Evolutionary conservation across 2,329 filamentous ascomycete genomes (phyloP), one percentile per base, ranked within the genome.

Genomic region (Cercospora zeina): DNA sequence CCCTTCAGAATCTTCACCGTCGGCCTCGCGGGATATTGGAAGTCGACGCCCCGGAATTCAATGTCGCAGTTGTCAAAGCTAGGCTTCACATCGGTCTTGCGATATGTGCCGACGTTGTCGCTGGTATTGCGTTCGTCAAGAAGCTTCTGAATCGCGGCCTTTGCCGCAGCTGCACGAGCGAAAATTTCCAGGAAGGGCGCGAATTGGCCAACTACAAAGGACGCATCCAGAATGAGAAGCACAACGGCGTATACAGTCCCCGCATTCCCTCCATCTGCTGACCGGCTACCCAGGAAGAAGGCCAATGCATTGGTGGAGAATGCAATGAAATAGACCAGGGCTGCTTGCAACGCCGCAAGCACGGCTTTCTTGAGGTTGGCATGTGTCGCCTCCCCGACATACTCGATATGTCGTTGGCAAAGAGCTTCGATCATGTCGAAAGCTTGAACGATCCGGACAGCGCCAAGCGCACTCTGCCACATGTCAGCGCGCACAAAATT

Each of bases 261-360:
- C 10, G 80, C 80, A 87, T 81, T 56, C 81, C 81, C 36, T 77
- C 79, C 24, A 27, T 27, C 24, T 27, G 24, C 24, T 27, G 24
- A 27, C 24, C 24, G 24, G 65, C 84, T 86, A 53, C 87, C 87
- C 71, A 88, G 82, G 85, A 86, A 89, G 70, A 88, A 89, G 0
- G 87, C 85, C 13, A 89, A 77, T 1, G 85, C 85, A 70, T 89
- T 89, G 6, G 85, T 85, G 1, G 85, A 82, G 66, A 87, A 89
- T 3, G 86, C 85, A 65, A 89, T 83, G 65, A 89, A 89, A 71
- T 88, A 89, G 6, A 89, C 75, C 14, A 83, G 72, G 9, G 86
- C 86, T 7, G 84, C 80, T 69, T 88, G 85, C 0, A 83, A 72
- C 3, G 83, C 87, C 27, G 82, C 79, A 0, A 81, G 79, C 1